phyloP scores from a whole-genome alignment of 345 rosid genomes.

The Arabis alpina region DNA sequence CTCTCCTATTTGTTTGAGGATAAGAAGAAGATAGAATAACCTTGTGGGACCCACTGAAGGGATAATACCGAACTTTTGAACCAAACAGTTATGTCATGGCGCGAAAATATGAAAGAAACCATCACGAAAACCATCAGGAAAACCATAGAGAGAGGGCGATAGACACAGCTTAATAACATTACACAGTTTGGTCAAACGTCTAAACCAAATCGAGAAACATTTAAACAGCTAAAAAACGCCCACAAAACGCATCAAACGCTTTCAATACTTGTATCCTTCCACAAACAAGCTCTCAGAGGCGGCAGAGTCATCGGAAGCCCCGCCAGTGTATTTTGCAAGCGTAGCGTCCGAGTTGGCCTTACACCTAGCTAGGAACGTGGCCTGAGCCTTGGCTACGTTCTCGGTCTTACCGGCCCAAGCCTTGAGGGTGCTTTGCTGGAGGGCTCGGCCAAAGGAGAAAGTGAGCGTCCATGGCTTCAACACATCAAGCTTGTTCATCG shows the following conservation, averaged over 20 bases:
- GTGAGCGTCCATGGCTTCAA: conserved; percentile 92
- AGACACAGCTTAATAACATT: conserved; percentile 12
- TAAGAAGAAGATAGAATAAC: too few species aligned
- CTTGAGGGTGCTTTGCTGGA: conserved; percentile 94
- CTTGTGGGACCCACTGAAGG: neutral
- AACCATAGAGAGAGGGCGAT: neutral
- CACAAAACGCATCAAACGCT: conserved; percentile 15
- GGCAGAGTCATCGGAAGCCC: conserved; percentile 54
- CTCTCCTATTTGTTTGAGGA: too few species aligned
- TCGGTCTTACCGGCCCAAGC: conserved; percentile 87
- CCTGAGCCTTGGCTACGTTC: conserved; percentile 72
- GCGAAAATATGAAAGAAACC: conserved; percentile 11
- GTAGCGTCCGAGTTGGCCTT: conserved; percentile 87
- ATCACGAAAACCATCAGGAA: neutral
- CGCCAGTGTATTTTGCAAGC: conserved; percentile 67
- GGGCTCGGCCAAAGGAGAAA: conserved; percentile 94
- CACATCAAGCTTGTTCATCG: conserved; percentile 83
- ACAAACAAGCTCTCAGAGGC: conserved; percentile 88
- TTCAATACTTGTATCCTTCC: conserved; percentile 82
- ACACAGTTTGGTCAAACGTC: conserved; percentile 24
- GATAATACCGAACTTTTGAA: conserved; percentile 40
- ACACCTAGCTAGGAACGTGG: conserved; percentile 74
- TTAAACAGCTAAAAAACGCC: conserved; percentile 20
- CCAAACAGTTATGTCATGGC: conserved; percentile 35
- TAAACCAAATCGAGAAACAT: conserved; percentile 27